Evolutionary conservation across 1,284 basidiomycete species (phyloP).

Genomic region (Cerrena zonata): DNA sequence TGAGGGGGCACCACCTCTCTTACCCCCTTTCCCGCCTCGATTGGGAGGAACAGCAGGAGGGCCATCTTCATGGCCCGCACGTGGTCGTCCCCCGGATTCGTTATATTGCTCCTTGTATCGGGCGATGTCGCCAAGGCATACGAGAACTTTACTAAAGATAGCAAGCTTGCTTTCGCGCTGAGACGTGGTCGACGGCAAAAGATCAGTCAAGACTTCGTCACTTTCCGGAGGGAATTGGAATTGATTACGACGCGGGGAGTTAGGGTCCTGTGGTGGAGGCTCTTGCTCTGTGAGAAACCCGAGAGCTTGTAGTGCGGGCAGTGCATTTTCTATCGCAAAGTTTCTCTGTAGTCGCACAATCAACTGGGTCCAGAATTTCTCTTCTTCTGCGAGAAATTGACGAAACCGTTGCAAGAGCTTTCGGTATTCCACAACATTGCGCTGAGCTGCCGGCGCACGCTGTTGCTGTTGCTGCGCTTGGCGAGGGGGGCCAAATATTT

Average conservation of each 20-base stretch:
- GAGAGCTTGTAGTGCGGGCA: constrained; percentile 49
- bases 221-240: constrained; percentile 54
- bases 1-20: constrained; percentile 34
- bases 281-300: constrained; percentile 41
- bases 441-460: constrained; percentile 28
- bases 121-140: constrained; percentile 90
- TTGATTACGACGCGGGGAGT: constrained; percentile 38
- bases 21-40: constrained; percentile 41
- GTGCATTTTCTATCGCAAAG: constrained; percentile 60
- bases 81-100: constrained; percentile 60
- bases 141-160: constrained; percentile 80
- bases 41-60: constrained; percentile 30
- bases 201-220: constrained; percentile 27
- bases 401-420: constrained; percentile 84
- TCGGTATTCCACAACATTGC: constrained; percentile 64
- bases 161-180: constrained; percentile 60
- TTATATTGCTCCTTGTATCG: constrained; percentile 89
- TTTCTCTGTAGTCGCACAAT: constrained; percentile 65
- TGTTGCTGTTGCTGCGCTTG: constrained; percentile 37
- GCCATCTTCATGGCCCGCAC: constrained; percentile 59
- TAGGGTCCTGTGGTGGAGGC: constrained; percentile 1
- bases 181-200: constrained; percentile 38
- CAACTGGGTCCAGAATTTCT: constrained; percentile 81
- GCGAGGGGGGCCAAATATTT: constrained; percentile 42
- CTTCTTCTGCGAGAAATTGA: constrained; percentile 80